phyloP scores from a whole-genome alignment of 2,329 filamentous ascomycete species.

The Sporothrix curviconia region DNA sequence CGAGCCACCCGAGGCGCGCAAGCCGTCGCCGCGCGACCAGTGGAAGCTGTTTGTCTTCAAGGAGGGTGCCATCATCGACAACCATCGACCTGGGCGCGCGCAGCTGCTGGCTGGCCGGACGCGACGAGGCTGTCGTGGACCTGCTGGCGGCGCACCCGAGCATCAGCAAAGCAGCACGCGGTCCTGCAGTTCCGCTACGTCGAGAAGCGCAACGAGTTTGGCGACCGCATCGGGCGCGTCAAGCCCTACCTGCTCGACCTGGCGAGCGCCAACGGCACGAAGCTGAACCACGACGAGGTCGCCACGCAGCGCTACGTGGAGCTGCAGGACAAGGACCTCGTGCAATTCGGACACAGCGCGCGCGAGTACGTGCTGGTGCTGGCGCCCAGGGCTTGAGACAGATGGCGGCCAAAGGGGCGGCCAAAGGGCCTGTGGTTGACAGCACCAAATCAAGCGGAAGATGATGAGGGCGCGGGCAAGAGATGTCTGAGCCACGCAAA shows the following conservation, averaged over 20 bases:
- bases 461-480: too few relatives aligned
- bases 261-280: constrained; percentile 87
- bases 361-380: constrained; percentile 97
- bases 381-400: constrained; percentile 39
- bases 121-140: constrained; percentile 75
- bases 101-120: constrained; percentile 86
- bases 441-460: too few relatives aligned
- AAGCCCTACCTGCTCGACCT: constrained; percentile 89
- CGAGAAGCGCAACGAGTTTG: constrained; percentile 78
- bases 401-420: not conserved
- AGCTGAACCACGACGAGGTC: constrained; percentile 67
- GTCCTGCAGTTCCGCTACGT: constrained; percentile 87
- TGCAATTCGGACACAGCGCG: constrained; percentile 80
- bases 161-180: constrained; percentile 89
- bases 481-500: too few relatives aligned
- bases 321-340: constrained; percentile 78
- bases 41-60: constrained; percentile 97
- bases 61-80: constrained; percentile 70
- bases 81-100: constrained; percentile 66
- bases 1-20: constrained; percentile 87
- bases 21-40: constrained; percentile 66
- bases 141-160: constrained; percentile 82
- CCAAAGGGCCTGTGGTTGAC: too few relatives aligned
- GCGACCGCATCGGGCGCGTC: constrained; percentile 71
- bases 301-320: constrained; percentile 78